Percentiles rank a stretch among this genome's conserved stretches.
phyloP scores from a whole-genome alignment of 2,329 filamentous ascomycete genomes.

The Pestalotiopsis sp. region DNA sequence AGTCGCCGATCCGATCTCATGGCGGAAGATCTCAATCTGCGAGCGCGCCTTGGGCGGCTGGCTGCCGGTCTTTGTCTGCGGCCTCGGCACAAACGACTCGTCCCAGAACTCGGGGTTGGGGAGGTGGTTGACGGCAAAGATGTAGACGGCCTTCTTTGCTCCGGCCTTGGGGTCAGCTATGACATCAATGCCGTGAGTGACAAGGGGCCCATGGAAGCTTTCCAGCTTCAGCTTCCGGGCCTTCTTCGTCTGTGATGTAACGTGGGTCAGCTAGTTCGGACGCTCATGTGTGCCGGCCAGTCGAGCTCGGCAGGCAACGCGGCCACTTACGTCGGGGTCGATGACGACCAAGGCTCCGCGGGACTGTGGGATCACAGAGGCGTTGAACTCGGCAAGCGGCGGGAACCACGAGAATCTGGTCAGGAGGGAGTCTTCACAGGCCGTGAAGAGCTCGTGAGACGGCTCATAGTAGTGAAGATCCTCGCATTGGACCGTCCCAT shows the following conservation, averaged over 20 bases:
- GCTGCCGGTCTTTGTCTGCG: constrained; percentile 11
- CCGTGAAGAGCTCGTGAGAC: constrained; percentile 52
- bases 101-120: constrained; percentile 44
- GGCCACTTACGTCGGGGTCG: constrained; percentile 39
- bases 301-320: constrained; percentile 33
- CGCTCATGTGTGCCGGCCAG: no score
- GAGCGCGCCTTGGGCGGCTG: constrained; percentile 44
- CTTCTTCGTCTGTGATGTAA: constrained; percentile 40
- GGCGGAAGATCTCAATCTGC: constrained; percentile 58
- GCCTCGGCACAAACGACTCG: background rate
- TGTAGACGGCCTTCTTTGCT: constrained; percentile 47
- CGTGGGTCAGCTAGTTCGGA: background rate
- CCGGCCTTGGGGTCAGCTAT: constrained; percentile 45
- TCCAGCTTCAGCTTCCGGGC: constrained; percentile 46
- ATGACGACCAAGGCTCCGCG: constrained; percentile 52
- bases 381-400: constrained; percentile 39
- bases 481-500: constrained; percentile 57
- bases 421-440: constrained; percentile 48
- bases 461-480: constrained; percentile 56
- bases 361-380: constrained; percentile 30
- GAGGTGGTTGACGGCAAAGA: constrained; percentile 61
- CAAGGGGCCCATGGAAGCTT: constrained; percentile 52
- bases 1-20: constrained; percentile 42
- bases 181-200: constrained; percentile 62
- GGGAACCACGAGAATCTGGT: constrained; percentile 55